Evolutionary conservation across 768 basidiomycete genomes (phyloP), one percentile per base, ranked within the genome.

Genomic region (Podaxis sp.): DNA sequence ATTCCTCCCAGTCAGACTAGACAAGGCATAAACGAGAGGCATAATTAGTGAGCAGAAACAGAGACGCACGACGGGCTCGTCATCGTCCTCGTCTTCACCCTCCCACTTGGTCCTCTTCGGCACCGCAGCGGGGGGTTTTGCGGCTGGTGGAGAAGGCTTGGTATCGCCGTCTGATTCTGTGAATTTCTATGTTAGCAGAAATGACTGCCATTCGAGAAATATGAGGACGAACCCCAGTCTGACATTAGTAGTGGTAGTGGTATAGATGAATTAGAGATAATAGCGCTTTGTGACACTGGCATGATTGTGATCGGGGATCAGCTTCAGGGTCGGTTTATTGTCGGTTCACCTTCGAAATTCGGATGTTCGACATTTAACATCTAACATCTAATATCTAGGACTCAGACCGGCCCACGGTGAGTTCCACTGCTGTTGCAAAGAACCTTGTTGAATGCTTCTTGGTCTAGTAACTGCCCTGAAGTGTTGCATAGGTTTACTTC

Each of bases 1-100:
- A 74, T 56, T 72, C 72, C 67, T 98, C 95, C 96, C 96, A 98
- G 74, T 97, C 95, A 73, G 92, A 94, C 93, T 96, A 38, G 7
- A 32, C 32, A 32, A 32, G 32, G 0, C 9, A 32, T 32, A 32
- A 32, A 32, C 2, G 9, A 32, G 9, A 32, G 28, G 32, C 32
- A 32, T 7, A 6, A 32, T 32, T 32, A 9, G 1, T 32, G 36
- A 28, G 3, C 18, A 37, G 46, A 32, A 27, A 27, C 35, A 28
- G 52, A 48, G 44, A 81, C 90, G 67, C 69, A 95, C 93, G 55
- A 86, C 90, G 44, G 90, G 90, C 1, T 64, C 75, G n/a, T 87
- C 84, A 11, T 87, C 87, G 0, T 95, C 93, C 68, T 91, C 91
- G 68, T 97, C 95, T 72, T 98, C 95, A 50, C 91, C 95, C 63